These are phyloP conservation scores for Scleromitrula shiraiana DNA, from an alignment of 2,329 filamentous ascomycete species.

Conservation along the genomic window DNA sequence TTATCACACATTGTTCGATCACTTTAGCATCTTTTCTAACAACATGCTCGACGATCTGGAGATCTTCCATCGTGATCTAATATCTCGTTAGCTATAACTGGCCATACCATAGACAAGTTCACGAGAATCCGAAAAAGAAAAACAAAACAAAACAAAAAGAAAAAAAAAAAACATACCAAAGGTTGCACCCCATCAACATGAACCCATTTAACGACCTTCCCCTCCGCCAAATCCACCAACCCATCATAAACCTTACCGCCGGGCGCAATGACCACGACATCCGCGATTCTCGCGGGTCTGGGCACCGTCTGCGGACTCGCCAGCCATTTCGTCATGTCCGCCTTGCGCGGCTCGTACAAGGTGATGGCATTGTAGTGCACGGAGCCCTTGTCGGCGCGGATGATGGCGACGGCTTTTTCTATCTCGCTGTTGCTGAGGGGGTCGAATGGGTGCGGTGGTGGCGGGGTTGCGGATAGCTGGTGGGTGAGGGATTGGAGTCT, in stretches of 20 bases:
- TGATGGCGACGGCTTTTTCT: constrained; percentile 56
- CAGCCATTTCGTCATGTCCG: constrained; percentile 74
- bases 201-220: constrained; percentile 66
- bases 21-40: constrained; percentile 73
- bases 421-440: constrained; percentile 69
- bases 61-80: constrained; percentile 84
- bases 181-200: constrained; percentile 71
- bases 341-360: constrained; percentile 77
- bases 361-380: constrained; percentile 83
- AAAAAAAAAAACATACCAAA: constrained; percentile 44
- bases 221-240: constrained; percentile 61
- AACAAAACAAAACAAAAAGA: not conserved
- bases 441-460: constrained; percentile 64
- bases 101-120: too few species aligned
- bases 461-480: constrained; percentile 48
- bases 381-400: constrained; percentile 61
- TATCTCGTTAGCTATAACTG: constrained; percentile 11
- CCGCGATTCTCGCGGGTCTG: constrained; percentile 64
- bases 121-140: too few species aligned
- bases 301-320: constrained; percentile 51
- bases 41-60: constrained; percentile 70
- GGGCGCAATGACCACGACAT: constrained; percentile 73
- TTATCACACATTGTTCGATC: constrained; percentile 80
- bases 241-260: constrained; percentile 79
- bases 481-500: constrained; percentile 55